Evolutionary conservation across 2,329 filamentous ascomycete species (phyloP), one percentile per base, ranked within the genome.

Genomic region (Diaporthe humulicola): DNA sequence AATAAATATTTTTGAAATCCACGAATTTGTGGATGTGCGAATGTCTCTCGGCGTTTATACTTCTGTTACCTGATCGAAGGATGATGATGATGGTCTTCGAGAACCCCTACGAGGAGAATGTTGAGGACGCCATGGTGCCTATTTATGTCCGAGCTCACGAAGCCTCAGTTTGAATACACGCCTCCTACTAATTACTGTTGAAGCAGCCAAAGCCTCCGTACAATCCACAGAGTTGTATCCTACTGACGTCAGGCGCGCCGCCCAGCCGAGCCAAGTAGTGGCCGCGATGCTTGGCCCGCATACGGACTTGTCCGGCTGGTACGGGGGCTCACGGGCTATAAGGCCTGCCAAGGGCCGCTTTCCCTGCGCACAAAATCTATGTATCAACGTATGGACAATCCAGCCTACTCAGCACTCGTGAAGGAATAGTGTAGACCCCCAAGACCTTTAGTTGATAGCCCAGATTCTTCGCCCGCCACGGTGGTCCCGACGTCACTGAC

Each of bases 261-360:
- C 54, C 54, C 15, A 57, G 54, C 54, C 30, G 30, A 38, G 54
- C 54, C 30, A 57, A 38, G 30, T n/a, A 14, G 30, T 38, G 30
- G 54, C 54, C 30, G 54, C 54, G 54, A 57, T 57, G 54, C 54
- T 57, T 57, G 54, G 54, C 54, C 54, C 19, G 54, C 54, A 57
- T 7, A 36, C 30, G 54, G 54, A 57, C 30, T n/a, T 28, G 48
- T 52, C 48, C 48, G 48, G 48, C 48, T 25, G 48, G n/a, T 52
- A 52, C 48, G 30, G 54, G n/a, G 54, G 19, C 19, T 19, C 17
- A 57, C 30, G 54, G 54, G 9, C 4, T 14, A 36, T 30, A 10
- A 15, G 9, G 9, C 54, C 17, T 57, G 17, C 54, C 30, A 22
- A 57, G 30, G 17, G 1, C 54, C 54, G 28, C 2, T 15, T 8